Percentiles rank a stretch among this genome's conserved stretches.
phyloP scores from a whole-genome alignment of 108 stramenopile genomes.

The Fragilaria crotonensis region DNA sequence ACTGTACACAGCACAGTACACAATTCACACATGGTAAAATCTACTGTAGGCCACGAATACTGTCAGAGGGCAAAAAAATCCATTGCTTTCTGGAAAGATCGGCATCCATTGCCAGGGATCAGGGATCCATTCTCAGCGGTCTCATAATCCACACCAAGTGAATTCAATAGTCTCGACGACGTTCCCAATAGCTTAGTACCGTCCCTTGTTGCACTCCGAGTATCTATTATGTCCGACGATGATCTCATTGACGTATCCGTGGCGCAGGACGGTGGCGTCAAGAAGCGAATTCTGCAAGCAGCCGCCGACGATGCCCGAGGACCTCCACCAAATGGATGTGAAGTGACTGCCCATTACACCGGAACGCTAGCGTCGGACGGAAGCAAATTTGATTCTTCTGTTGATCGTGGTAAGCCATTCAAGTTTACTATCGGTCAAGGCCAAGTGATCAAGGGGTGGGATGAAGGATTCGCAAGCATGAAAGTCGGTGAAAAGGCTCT shows the following conservation, averaged over 20 bases:
- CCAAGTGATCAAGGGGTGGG: constrained; percentile 96
- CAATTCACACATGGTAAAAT: no score
- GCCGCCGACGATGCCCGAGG: constrained; percentile 71
- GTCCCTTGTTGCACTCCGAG: no score
- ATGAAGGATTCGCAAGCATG: constrained; percentile 87
- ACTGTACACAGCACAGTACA: no score
- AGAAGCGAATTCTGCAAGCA: constrained; percentile 70
- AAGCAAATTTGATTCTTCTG: constrained; percentile 78
- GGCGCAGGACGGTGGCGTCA: constrained; percentile 83
- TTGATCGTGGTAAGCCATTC: constrained; percentile 88
- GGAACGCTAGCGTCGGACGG: constrained; percentile 80
- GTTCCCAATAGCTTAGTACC: no score
- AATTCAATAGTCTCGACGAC: no score
- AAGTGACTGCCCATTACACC: constrained; percentile 88
- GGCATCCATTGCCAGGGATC: no score
- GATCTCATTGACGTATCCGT: constrained; percentile 68
- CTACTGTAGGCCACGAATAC: no score
- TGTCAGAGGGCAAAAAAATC: no score
- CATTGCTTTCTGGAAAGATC: no score
- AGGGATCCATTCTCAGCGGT: no score
- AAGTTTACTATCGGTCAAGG: constrained; percentile 91
- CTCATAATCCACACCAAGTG: no score
- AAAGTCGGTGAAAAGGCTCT: constrained; percentile 84
- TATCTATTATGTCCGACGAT: constrained; percentile 6
- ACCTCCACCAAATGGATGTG: constrained; percentile 60